phyloP scores from a whole-genome alignment of 2,329 filamentous ascomycete genomes.

The Aspergillus uvarum region DNA sequence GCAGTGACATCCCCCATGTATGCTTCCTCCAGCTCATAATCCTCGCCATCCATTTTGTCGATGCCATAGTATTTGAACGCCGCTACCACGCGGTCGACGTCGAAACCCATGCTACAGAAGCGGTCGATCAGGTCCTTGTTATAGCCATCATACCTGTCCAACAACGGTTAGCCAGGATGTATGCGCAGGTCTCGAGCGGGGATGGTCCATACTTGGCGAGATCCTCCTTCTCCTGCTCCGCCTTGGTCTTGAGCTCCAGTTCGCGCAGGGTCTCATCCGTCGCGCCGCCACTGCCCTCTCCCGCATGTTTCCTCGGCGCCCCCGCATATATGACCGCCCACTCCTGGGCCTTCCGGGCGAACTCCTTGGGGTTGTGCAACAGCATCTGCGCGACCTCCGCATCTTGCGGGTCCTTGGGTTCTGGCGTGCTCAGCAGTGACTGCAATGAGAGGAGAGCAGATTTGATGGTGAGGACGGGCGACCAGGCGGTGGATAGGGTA shows the following conservation, averaged over 20 bases:
- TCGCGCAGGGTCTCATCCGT: slow-evolving; percentile 55
- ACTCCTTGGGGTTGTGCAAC: slow-evolving; percentile 72
- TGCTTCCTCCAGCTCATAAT: slow-evolving; percentile 84
- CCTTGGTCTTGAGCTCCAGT: slow-evolving; percentile 55
- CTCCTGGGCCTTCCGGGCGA: slow-evolving; percentile 78
- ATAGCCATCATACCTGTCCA: slow-evolving; percentile 76
- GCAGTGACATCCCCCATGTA: slow-evolving; percentile 90
- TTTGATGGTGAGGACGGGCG: slow-evolving; percentile 94
- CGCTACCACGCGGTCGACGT: slow-evolving; percentile 78
- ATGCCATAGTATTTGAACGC: slow-evolving; percentile 82
- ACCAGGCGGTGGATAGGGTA: slow-evolving; percentile 86
- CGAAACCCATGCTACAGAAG: slow-evolving; percentile 89
- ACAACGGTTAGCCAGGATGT: background rate
- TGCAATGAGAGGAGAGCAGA: slow-evolving; percentile 90
- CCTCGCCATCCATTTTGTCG: slow-evolving; percentile 71
- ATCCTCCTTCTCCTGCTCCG: slow-evolving; percentile 57
- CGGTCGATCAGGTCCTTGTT: slow-evolving; percentile 78
- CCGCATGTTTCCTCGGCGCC: slow-evolving; percentile 62
- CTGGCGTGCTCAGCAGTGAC: slow-evolving; percentile 86
- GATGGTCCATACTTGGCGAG: slow-evolving; percentile 50
- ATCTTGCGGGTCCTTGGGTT: slow-evolving; percentile 95
- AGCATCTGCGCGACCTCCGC: slow-evolving; percentile 93
- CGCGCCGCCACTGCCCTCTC: slow-evolving; percentile 54
- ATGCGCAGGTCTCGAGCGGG: background rate
- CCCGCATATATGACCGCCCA: slow-evolving; percentile 85